These are phyloP conservation scores for Metschnikowia proteae DNA, from an alignment of 805 yeast species.

Conservation along the genomic window DNA sequence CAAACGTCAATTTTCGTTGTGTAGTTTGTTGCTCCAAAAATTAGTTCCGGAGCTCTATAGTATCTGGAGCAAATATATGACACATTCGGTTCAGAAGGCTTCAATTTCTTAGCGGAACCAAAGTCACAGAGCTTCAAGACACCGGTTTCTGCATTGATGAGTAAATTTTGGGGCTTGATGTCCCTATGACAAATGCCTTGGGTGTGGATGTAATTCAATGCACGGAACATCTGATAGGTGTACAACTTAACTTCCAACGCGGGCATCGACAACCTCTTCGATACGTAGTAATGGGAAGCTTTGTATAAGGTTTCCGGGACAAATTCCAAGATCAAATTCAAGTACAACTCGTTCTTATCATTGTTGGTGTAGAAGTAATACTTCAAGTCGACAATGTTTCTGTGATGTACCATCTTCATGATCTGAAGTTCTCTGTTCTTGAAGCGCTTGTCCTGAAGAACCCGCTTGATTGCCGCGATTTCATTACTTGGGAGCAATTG, in stretches of 20 bases:
- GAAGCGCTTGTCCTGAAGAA: constrained; percentile 92
- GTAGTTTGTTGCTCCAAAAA: constrained; percentile 94
- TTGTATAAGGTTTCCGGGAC: constrained; percentile 96
- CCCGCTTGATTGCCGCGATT: constrained; percentile 90
- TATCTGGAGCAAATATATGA: constrained; percentile 95
- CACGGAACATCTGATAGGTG: constrained; percentile 71
- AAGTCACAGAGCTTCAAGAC: constrained; percentile 91
- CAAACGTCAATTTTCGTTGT: constrained; percentile 96
- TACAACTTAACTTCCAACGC: constrained; percentile 81
- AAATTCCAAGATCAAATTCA: constrained; percentile 85
- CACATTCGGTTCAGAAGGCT: constrained; percentile 90
- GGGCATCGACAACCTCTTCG: constrained; percentile 78
- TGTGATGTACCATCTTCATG: constrained; percentile 84
- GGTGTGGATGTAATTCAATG: constrained; percentile 74
- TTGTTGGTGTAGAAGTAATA: constrained; percentile 78
- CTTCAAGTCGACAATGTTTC: constrained; percentile 81
- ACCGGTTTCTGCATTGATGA: constrained; percentile 82
- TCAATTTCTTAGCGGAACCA: constrained; percentile 89
- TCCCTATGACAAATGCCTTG: constrained; percentile 88
- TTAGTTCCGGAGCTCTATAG: constrained; percentile 95
- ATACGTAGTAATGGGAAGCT: constrained; percentile 79
- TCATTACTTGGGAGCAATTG: constrained; percentile 68
- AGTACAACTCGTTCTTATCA: constrained; percentile 75
- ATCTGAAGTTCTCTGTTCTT: constrained; percentile 93
- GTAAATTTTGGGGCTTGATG: constrained; percentile 84